phyloP scores from a whole-genome alignment of 306 rosid genomes.

The Malus sieversii region DNA sequence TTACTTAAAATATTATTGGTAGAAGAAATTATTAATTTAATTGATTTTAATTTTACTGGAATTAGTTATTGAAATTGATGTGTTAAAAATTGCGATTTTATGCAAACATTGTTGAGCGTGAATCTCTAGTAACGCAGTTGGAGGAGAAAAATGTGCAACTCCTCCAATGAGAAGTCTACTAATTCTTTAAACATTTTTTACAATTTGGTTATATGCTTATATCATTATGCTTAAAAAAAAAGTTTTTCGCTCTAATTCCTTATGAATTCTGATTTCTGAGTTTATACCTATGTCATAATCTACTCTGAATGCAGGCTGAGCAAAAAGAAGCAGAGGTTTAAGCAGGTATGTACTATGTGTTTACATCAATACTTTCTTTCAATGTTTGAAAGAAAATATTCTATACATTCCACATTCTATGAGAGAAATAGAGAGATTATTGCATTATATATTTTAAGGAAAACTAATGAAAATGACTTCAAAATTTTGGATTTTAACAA shows the following conservation, averaged over 20 bases:
- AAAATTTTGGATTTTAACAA: too few species aligned
- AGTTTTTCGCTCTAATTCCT: background rate
- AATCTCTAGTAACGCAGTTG: constrained; percentile 54
- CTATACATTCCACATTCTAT: background rate
- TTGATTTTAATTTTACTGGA: background rate
- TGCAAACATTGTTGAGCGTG: constrained; percentile 83
- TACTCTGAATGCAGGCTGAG: constrained; percentile 55
- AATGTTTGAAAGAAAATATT: background rate
- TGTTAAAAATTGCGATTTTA: background rate
- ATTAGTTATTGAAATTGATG: background rate
- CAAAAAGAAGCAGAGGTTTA: constrained; percentile 40
- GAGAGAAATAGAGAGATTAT: background rate
- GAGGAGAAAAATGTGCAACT: constrained; percentile 63
- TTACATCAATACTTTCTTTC: background rate
- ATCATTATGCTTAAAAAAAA: background rate
- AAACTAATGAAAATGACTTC: too few species aligned
- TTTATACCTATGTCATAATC: constrained; percentile 15
- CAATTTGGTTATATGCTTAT: background rate
- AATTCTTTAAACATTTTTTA: background rate
- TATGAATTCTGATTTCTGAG: background rate
- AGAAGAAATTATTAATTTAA: background rate
- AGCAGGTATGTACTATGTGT: constrained; percentile 34
- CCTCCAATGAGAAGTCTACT: constrained; percentile 48
- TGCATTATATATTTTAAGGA: too few species aligned
- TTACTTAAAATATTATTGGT: too few species aligned